A percentile compares a stretch with the other conserved stretches of the same genome.
Conservation (phyloP, 208 protist genomes). For the Phytomonas sp. region DNA sequence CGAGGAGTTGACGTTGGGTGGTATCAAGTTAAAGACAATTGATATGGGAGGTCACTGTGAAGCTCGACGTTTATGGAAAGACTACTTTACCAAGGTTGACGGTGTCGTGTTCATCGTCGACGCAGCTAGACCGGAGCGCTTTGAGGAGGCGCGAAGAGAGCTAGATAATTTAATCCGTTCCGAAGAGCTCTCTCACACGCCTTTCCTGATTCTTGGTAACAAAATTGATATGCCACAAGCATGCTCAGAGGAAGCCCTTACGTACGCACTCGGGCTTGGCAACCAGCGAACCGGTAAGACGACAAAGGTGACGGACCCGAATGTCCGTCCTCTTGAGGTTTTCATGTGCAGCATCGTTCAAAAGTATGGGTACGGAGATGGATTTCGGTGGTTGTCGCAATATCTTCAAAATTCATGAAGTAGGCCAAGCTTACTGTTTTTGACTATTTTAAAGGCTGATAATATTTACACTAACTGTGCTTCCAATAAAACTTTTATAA, state of each 20-base stretch:
- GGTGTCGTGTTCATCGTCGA: conserved; percentile 99
- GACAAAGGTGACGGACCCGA: conserved; percentile 73
- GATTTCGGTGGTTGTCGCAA: conserved; percentile 93
- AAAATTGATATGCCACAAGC: conserved; percentile 98
- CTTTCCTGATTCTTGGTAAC: conserved; percentile 99
- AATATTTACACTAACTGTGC: not conserved
- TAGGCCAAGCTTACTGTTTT: not conserved
- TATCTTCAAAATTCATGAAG: conserved; percentile 82
- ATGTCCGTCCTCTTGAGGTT: conserved; percentile 95
- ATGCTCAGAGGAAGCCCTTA: conserved; percentile 93
- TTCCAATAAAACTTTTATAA: not conserved
- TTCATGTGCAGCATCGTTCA: conserved; percentile 99
- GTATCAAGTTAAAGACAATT: conserved; percentile 98
- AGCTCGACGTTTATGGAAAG: conserved; percentile 96
- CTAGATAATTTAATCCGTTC: conserved; percentile 94
- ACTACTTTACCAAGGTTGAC: conserved; percentile 99
- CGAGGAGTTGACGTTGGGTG: conserved; percentile 97
- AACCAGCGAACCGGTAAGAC: conserved; percentile 92
- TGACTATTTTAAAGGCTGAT: not conserved
- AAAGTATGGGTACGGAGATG: conserved; percentile 96
- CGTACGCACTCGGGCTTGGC: conserved; percentile 85
- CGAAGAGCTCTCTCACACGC: conserved; percentile 93
- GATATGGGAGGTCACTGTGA: conserved; percentile 98
- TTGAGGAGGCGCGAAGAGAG: conserved; percentile 94
- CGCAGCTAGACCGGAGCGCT: conserved; percentile 92